phyloP scores from a whole-genome alignment of 129 eudicot genomes.

The Chrysanthemum lavandulifolium region DNA sequence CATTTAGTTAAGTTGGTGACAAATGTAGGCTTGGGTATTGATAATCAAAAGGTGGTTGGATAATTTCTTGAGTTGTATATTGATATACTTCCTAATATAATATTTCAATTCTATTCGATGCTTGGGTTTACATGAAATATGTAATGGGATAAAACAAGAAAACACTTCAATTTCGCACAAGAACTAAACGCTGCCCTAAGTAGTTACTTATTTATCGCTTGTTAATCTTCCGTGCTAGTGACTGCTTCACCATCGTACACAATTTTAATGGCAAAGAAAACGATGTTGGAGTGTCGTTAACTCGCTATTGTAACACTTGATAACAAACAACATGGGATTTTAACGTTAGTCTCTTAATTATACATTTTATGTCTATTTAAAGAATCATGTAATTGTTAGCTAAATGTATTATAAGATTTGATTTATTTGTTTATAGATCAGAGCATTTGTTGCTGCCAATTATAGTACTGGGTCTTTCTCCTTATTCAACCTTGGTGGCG shows the following conservation, averaged over 20 bases:
- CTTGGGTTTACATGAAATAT: no score
- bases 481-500: constrained; percentile 82
- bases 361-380: not conserved
- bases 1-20: not conserved
- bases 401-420: constrained; percentile 13
- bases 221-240: constrained; percentile 53
- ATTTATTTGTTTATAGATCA: constrained; percentile 45
- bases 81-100: no score
- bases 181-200: no score
- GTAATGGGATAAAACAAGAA: no score
- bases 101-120: no score
- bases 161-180: no score
- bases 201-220: not conserved
- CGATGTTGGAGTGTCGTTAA: constrained; percentile 76
- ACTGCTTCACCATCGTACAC: constrained; percentile 84
- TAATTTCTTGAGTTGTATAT: no score
- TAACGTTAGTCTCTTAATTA: constrained; percentile 61
- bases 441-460: constrained; percentile 87
- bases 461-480: constrained; percentile 71
- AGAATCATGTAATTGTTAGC: not conserved
- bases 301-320: constrained; percentile 87
- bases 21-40: no score
- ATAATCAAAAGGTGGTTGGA: no score
- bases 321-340: constrained; percentile 75
- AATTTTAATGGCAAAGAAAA: constrained; percentile 72